Evolutionary conservation across 768 basidiomycete species (phyloP).

Genomic region (Boletus rubroflammeus): DNA sequence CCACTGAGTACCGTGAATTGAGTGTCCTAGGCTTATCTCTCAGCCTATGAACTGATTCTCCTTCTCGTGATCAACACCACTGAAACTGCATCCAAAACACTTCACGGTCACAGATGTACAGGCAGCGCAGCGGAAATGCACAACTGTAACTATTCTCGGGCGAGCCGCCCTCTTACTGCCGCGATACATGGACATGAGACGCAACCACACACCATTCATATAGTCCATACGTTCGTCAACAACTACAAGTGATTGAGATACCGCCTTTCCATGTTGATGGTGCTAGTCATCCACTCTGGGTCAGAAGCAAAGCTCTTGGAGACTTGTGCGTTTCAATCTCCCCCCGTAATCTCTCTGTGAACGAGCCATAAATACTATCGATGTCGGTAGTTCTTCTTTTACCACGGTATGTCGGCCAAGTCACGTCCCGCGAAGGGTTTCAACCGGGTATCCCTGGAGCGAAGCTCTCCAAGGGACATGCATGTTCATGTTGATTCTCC

Average conservation of each 20-base stretch:
- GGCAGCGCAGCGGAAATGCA: not conserved
- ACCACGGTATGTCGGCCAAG: not conserved
- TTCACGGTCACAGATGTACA: not conserved
- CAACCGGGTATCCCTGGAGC: not conserved
- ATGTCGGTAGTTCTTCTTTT: not conserved
- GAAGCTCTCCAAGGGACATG: not conserved
- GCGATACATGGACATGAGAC: not conserved
- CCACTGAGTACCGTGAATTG: not conserved
- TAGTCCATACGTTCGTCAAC: not conserved
- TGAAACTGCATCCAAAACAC: not conserved
- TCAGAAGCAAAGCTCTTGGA: not conserved
- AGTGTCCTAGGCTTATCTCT: not conserved
- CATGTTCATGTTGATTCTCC: not conserved
- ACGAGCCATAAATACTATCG: not conserved
- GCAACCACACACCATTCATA: not conserved
- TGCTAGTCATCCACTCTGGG: not conserved
- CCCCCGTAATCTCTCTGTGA: not conserved
- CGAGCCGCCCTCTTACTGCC: not conserved
- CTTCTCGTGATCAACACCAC: not conserved
- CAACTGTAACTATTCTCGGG: not conserved
- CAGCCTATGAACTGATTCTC: not conserved
- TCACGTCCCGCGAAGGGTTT: constrained; percentile 10
- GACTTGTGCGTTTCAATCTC: not conserved
- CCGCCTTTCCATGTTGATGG: not conserved
- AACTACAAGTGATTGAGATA: not conserved